Base-by-base conservation (phyloP, 129 eudicot genomes). In the Tagetes erecta region DNA sequence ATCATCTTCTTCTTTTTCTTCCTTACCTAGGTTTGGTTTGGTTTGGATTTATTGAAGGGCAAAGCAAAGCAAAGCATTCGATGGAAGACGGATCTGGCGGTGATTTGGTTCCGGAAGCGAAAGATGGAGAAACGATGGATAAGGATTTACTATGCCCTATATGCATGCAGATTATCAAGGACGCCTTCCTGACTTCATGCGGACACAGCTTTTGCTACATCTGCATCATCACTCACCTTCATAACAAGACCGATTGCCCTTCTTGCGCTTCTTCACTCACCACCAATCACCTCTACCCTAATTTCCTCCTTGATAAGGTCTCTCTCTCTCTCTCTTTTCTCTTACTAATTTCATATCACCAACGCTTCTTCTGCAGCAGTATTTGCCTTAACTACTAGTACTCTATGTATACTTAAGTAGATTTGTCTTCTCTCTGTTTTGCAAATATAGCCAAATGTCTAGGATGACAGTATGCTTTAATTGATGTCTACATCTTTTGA, bases 121-220 rank as follows among this genome's bases (percentile, higher is more conserved):
- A 82, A 40, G 75, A 56, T 56, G 75, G 47, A 56, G 76, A 56
- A 20, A 36, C 69, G 76, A 83, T 68, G 71, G 98, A 90, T 64
- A 86, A 78, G 81, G 97, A 94, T 50, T 31, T 90, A 64, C 40
- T 88, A 62, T 94, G 98, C 46, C 97, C 98, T 56, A 94, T 94
- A 6, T 94, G 98, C 85, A 90, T 94, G 87, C 96, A 90, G 80
- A 83, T 88, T 42, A 90, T 94, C 5, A 90, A 80, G 81, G 97
- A 86, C 51, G 98, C 97, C 13, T 94, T 94, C 6, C 59, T 90
- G 3, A 94, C 98, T 55, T 82, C 98, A 4, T 94, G 98, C 46
- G 98, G 98, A 44, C 98, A 94, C 74, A 94, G 97, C 64, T 94
- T 84, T 58, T 94, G 98, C 68, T 93, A 88, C 68, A 90, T 85